These are phyloP conservation scores for Thermochaetoides dissita DNA, from an alignment of 2,329 filamentous ascomycete genomes.

Conservation along the genomic window DNA sequence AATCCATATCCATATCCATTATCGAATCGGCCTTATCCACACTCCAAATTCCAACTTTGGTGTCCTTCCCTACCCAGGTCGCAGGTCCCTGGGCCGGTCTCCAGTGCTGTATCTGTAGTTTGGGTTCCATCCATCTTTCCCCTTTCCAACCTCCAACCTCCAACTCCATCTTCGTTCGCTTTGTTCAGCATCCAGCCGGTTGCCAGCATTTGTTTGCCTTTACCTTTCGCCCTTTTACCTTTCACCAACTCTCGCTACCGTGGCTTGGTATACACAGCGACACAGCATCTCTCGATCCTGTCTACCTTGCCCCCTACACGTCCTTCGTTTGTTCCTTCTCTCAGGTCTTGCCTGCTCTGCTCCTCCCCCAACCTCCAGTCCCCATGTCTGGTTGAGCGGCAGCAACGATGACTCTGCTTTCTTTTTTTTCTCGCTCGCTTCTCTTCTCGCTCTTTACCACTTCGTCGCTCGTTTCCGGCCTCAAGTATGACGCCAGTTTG, in stretches of 20 bases:
- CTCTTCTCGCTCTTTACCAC: constrained; percentile 16
- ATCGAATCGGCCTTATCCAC: too few relatives aligned
- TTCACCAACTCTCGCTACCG: constrained; percentile 10
- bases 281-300: too few relatives aligned
- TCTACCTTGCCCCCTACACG: too few relatives aligned
- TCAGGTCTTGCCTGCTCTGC: constrained; percentile 8
- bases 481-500: constrained; percentile 17
- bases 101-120: too few relatives aligned
- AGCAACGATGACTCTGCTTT: constrained; percentile 18
- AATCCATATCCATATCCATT: too few relatives aligned
- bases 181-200: background rate
- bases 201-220: constrained; percentile 8
- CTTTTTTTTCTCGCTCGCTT: constrained; percentile 11
- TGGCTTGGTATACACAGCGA: constrained; percentile 6
- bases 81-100: too few relatives aligned
- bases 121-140: too few relatives aligned
- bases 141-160: too few relatives aligned
- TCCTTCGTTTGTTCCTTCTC: constrained; percentile 6
- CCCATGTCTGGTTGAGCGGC: constrained; percentile 9
- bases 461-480: constrained; percentile 18
- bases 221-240: constrained; percentile 11
- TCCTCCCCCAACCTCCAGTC: constrained; percentile 1
- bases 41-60: too few relatives aligned
- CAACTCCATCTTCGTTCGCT: too few relatives aligned
- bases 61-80: too few relatives aligned